Base-by-base conservation (phyloP, 2,329 filamentous ascomycete genomes). In the Apiospora phragmitis region DNA sequence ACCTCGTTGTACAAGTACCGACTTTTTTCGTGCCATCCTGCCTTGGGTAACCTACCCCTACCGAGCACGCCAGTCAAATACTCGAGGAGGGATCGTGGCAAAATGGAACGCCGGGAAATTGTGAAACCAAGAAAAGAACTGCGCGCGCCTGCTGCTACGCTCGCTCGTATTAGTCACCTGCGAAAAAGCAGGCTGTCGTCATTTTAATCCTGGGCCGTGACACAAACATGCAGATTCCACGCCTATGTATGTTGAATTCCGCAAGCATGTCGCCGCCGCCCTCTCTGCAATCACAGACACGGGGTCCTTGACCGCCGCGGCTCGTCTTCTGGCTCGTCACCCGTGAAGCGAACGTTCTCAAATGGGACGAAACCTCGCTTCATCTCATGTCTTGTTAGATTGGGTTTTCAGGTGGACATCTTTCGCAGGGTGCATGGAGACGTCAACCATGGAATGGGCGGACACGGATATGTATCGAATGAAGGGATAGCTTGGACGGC, bases 101-200 rank as follows among this genome's bases (percentile, higher is more conserved):
- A 59, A 59, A 62, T 35, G 29, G 55, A n/a, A 62, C 32, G 18
- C 29, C 55, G n/a, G 55, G 29, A 38, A n/a, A 62, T 62, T 62
- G 55, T 62, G 55, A 62, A 62, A 62, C 55, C 55, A 38, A 24
- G 55, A 62, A 62, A 38, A 62, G 55, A 62, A 62, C 55, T 38
- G 51, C 51, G 29, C 55, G 55, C 55, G 55, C 32, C 55, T 62
- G 55, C 29, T 62, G 55, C 21, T 11, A 62, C 55, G 8, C 55
- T 21, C 29, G 16, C 51, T 35, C 51, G 51, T 59, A 32, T 29
- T 26, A 51, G 16, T 62, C 55, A 62, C 29, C 55, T n/a, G 55
- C 55, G 29, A 3, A 62, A 38, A 62, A 62, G 55, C 29, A 62
- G 55, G 32, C 11, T n/a, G 55, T 62, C 55, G 55, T 62, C 55